These are phyloP conservation scores for grape (Vitis vinifera) DNA, from an alignment of 164 flowering plant genomes.

Conservation along the genomic window ASM3070453v1 NC_081814.1:22917001-22917500, in stretches of 20 bases:
- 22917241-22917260: slow-evolving; percentile 47
- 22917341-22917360: slow-evolving; percentile 48
- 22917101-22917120: slow-evolving; percentile 48
- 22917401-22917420: slow-evolving; percentile 66
- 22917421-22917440: slow-evolving; percentile 64
- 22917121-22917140: slow-evolving; percentile 53
- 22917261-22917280: slow-evolving; percentile 83
- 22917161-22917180: slow-evolving; percentile 84
- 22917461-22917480: slow-evolving; percentile 44
- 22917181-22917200: slow-evolving; percentile 86
- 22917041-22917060: slow-evolving; percentile 70
- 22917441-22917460: slow-evolving; percentile 26
- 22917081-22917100: slow-evolving; percentile 56
- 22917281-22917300: slow-evolving; percentile 94
- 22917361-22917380: slow-evolving; percentile 83
- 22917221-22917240: slow-evolving; percentile 96
- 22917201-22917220: slow-evolving; percentile 75
- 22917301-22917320: slow-evolving; percentile 56
- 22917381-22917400: slow-evolving; percentile 46
- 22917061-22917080: slow-evolving; percentile 50
- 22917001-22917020: slow-evolving; percentile 67
- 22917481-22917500: too few relatives aligned
- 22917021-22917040: slow-evolving; percentile 82
- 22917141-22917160: slow-evolving; percentile 71
- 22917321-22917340: slow-evolving; percentile 31